Conservation (phyloP, 306 rosid genomes). For the Malus domestica region DNA sequence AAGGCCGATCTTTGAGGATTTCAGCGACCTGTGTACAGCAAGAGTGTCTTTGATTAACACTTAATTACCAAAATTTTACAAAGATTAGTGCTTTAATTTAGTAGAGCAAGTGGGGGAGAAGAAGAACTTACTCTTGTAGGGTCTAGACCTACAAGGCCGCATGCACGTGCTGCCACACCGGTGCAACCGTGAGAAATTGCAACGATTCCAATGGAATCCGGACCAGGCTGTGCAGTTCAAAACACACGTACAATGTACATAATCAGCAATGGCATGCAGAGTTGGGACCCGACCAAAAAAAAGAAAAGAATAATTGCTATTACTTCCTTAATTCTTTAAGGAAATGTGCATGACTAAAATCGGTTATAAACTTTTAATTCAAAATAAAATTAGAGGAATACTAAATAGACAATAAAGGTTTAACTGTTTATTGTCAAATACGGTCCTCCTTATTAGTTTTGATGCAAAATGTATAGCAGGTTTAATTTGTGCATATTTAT, state of each 20-base stretch:
- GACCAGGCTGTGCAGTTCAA: slow-evolving; percentile 87
- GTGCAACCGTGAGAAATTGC: slow-evolving; percentile 98
- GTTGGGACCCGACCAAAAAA: not conserved
- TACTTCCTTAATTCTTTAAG: not conserved
- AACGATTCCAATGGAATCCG: slow-evolving; percentile 99
- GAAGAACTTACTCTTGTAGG: slow-evolving; percentile 79
- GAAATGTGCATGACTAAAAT: not conserved
- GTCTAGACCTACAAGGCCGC: slow-evolving; percentile 96
- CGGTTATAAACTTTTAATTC: too few species aligned
- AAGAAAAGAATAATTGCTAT: too few species aligned
- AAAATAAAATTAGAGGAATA: not conserved
- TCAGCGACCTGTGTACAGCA: slow-evolving; percentile 64
- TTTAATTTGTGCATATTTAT: too few species aligned
- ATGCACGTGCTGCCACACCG: slow-evolving; percentile 99
- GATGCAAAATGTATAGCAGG: too few species aligned
- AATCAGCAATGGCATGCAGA: not conserved
- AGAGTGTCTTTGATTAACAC: not conserved
- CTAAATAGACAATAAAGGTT: not conserved
- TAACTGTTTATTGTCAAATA: too few species aligned
- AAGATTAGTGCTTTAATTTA: not conserved
- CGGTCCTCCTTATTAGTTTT: not conserved
- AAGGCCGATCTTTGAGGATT: slow-evolving; percentile 88
- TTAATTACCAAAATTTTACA: not conserved
- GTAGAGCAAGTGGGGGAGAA: slow-evolving; percentile 10
- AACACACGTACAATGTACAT: not conserved